Evolutionary conservation across 192 early-diverging fungal species (phyloP).

Genomic region (Coemansia sp.): DNA sequence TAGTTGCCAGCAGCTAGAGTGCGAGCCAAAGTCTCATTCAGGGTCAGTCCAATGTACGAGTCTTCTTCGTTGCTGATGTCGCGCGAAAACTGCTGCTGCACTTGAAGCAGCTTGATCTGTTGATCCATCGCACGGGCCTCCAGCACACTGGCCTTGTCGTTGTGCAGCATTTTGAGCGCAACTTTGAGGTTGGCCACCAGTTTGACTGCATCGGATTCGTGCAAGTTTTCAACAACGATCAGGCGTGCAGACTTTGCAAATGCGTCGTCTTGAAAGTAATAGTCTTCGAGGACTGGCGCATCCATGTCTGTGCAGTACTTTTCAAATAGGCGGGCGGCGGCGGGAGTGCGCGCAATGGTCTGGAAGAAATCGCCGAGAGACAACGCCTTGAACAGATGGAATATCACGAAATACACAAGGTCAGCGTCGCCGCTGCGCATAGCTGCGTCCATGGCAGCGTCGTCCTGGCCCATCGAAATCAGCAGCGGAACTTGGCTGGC

Average conservation of each 20-base stretch:
- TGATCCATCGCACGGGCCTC: constrained; percentile 66
- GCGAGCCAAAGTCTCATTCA: constrained; percentile 85
- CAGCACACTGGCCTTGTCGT: constrained; percentile 67
- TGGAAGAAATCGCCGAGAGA: constrained; percentile 88
- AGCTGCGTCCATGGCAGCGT: constrained; percentile 82
- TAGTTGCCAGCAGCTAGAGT: constrained; percentile 71
- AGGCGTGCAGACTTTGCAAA: constrained; percentile 64
- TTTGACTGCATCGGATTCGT: constrained; percentile 51
- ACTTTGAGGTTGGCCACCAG: constrained; percentile 71
- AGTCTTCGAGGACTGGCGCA: constrained; percentile 79
- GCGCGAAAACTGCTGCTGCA: constrained; percentile 69
- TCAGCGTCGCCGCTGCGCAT: constrained; percentile 95
- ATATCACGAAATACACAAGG: constrained; percentile 89
- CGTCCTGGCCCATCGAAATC: constrained; percentile 90
- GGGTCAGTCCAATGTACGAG: constrained; percentile 66
- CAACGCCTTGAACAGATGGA: constrained; percentile 86
- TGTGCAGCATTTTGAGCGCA: constrained; percentile 69
- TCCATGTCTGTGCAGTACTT: constrained; percentile 78
- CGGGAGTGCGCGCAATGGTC: constrained; percentile 70
- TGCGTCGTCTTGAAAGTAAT: constrained; percentile 94
- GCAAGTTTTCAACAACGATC: constrained; percentile 46
- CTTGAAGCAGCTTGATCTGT: constrained; percentile 68
- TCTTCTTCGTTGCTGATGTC: constrained; percentile 49
- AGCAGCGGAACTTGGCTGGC: constrained; percentile 93
- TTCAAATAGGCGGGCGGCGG: constrained; percentile 86